These are phyloP conservation scores for Yamadazyma sp. DNA, from an alignment of 1,139 yeast genomes.

Conservation along the genomic window DNA sequence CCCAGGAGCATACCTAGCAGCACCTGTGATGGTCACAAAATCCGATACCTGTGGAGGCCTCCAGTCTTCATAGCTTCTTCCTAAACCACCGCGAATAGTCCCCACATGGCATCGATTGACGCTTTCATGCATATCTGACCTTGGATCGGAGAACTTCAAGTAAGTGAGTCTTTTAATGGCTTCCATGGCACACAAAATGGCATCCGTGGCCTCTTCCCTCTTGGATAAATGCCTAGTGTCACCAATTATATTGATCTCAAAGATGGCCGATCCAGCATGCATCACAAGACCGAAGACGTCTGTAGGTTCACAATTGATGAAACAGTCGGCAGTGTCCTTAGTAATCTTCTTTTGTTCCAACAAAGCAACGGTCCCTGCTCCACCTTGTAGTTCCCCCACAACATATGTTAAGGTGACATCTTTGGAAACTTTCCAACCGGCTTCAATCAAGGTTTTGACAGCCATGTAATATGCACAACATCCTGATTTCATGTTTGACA, in stretches of 20 bases:
- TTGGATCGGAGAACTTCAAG: constrained; percentile 16
- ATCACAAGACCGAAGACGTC: constrained; percentile 15
- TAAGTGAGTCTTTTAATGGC: constrained; percentile 15
- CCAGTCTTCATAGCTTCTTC: constrained; percentile 17
- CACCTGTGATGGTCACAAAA: constrained; percentile 25
- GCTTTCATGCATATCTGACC: constrained; percentile 11
- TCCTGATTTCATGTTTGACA: constrained; percentile 27
- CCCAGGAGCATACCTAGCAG: constrained; percentile 27
- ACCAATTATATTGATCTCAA: constrained; percentile 16
- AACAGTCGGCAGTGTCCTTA: constrained; percentile 15
- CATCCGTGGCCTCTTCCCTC: constrained; percentile 17
- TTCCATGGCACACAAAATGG: constrained; percentile 16
- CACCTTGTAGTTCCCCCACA: constrained; percentile 19
- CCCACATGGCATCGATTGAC: constrained; percentile 17
- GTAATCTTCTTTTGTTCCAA: constrained; percentile 14
- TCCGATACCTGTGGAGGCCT: constrained; percentile 27
- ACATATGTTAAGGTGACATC: constrained; percentile 17
- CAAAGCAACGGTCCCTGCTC: constrained; percentile 18
- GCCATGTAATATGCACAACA: constrained; percentile 28
- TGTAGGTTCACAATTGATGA: constrained; percentile 17
- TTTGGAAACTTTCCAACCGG: constrained; percentile 15
- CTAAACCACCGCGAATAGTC: constrained; percentile 16
- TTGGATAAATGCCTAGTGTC: constrained; percentile 18
- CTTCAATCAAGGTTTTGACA: constrained; percentile 20
- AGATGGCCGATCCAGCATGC: constrained; percentile 18